Evolutionary conservation across 768 basidiomycete genomes (phyloP).

Genomic region (Lactarius vividus): DNA sequence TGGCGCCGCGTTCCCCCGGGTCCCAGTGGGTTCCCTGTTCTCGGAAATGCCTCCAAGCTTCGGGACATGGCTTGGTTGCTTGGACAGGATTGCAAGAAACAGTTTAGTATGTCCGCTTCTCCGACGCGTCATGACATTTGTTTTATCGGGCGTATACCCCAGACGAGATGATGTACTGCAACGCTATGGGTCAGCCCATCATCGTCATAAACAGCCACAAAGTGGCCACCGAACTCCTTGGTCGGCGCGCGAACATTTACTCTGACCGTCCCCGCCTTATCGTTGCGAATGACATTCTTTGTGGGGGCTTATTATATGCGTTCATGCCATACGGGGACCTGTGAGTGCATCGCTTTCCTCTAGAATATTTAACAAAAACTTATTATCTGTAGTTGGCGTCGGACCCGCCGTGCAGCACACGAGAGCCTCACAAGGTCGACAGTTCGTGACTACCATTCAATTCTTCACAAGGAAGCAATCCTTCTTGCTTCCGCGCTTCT

Average conservation of each 20-base stretch:
- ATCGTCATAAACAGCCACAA: slow-evolving; percentile 36
- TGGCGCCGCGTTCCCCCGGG: slow-evolving; percentile 15
- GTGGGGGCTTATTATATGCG: slow-evolving; percentile 33
- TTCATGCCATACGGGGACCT: slow-evolving; percentile 30
- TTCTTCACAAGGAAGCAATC: slow-evolving; percentile 11
- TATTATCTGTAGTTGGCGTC: slow-evolving; percentile 6
- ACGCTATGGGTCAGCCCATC: slow-evolving; percentile 17
- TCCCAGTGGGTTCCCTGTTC: slow-evolving; percentile 2
- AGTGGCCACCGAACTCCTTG: slow-evolving; percentile 39
- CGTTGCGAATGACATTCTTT: slow-evolving; percentile 35
- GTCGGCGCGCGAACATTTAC: slow-evolving; percentile 34
- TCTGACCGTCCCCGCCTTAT: slow-evolving; percentile 33
- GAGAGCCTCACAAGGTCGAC: slow-evolving; percentile 8
- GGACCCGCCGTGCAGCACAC: slow-evolving; percentile 16
- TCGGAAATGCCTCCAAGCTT: slow-evolving; percentile 8
- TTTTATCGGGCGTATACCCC: background rate
- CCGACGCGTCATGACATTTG: background rate
- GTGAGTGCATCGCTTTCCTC: slow-evolving; percentile 17
- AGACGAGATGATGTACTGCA: slow-evolving; percentile 9
- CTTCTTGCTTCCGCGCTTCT: slow-evolving; percentile 1
- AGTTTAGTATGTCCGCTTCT: background rate
- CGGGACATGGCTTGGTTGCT: slow-evolving; percentile 5
- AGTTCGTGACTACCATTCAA: slow-evolving; percentile 6
- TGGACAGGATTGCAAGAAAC: background rate
- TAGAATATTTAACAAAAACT: background rate